Base-by-base conservation (phyloP, 2,329 filamentous ascomycete species). In the Tympanopsis confertula region DNA sequence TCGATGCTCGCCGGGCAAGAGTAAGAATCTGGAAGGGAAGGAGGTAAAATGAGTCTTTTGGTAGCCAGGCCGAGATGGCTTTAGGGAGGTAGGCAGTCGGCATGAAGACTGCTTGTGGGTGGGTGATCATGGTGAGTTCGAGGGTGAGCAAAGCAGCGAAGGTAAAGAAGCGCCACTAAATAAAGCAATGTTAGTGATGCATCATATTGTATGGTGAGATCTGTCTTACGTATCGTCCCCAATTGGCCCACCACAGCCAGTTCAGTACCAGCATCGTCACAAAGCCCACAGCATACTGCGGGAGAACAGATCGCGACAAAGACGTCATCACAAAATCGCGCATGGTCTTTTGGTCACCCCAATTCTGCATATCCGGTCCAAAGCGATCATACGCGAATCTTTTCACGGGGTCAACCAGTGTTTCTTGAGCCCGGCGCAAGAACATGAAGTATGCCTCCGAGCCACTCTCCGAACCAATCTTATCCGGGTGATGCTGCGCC, bases 361-460 rank as follows among this genome's bases (percentile, higher is more conserved):
- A 89, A 5, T 56, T 54, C 12, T 81, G 57, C 15, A 88, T 69
- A 19, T 76, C 74, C 1, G 85, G 80, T 0, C 88, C 88, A 55
- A 94, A 87, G 35, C 86, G 78, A 54, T 94, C 86, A 60, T 95
- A 95, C 5, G 86, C 87, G 55, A 91, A 94, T 39, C 86, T 72
- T 50, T 73, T 78, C 1, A 75, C 78, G 2, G 83, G 75, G 51
- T 91, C 78, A n/a, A 76, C 62, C 13, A 95, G 73, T 1, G 81
- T 85, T 50, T 96, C 91, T 51, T 86, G 76, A 4, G 86, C 87
- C 33, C 78, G 66, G 63, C 88, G 89, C 49, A 96, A 70, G 50
- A 83, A 78, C 35, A 95, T 77, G 58, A 94, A 96, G 59, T 80
- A 71, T 50, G 53, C 59, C 41, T 49, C 50, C n/a, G n/a, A n/a